phyloP scores from a whole-genome alignment of 305 asterid species.

The Salvia sclarea region DNA sequence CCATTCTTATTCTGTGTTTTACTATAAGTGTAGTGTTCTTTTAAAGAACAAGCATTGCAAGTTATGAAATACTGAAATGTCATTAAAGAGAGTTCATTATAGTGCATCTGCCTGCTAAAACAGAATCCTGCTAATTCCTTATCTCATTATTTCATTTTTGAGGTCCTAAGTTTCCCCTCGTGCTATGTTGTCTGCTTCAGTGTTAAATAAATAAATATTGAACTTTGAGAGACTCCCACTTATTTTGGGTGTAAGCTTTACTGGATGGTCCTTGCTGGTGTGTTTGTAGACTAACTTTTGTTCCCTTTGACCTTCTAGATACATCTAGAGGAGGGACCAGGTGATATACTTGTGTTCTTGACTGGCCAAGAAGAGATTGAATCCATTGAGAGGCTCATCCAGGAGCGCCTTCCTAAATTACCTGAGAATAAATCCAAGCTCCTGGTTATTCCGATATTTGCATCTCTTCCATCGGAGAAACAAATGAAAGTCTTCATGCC shows the following conservation, averaged over 20 bases:
- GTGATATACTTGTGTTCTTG: conserved; percentile 94
- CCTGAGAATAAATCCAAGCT: conserved; percentile 75
- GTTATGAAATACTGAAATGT: conserved; percentile 4
- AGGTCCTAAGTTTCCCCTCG: not conserved
- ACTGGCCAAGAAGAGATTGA: conserved; percentile 99
- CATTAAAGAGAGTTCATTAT: conserved; percentile 13
- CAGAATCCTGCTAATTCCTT: not conserved
- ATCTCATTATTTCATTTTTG: not conserved
- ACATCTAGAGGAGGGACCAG: conserved; percentile 87
- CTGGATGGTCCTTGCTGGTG: not conserved
- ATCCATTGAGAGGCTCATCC: conserved; percentile 83
- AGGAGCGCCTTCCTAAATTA: conserved; percentile 70
- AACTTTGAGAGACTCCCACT: conserved; percentile 10
- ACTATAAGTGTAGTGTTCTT: not conserved
- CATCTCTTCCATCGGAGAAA: conserved; percentile 95
- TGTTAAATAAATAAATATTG: not conserved
- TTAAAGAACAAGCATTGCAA: not conserved
- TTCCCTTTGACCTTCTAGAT: conserved; percentile 53
- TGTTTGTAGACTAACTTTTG: conserved; percentile 14
- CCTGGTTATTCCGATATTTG: conserved; percentile 69
- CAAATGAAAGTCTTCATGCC: conserved; percentile 91
- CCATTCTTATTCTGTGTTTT: not conserved
- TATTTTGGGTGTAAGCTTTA: conserved; percentile 11
- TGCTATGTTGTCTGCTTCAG: not conserved
- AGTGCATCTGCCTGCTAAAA: conserved; percentile 12